Evolutionary conservation across 139 green algal species (phyloP).

Genomic region (Tetratostichococcus sp.): DNA sequence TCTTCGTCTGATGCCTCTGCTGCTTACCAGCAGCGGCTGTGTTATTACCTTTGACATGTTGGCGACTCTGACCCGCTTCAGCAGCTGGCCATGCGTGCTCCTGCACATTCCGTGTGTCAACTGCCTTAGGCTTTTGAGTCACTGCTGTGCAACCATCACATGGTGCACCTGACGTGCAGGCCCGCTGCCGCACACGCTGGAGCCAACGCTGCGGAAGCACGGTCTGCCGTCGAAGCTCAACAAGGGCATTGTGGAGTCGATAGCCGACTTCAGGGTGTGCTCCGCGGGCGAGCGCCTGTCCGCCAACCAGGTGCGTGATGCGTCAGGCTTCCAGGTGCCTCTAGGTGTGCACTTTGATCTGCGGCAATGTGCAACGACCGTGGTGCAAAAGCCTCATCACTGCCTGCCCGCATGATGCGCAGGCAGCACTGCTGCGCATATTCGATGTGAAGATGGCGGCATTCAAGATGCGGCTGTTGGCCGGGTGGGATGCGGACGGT

Average conservation of each 20-base stretch:
- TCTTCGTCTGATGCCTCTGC: too few relatives aligned
- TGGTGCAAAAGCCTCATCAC: too few relatives aligned
- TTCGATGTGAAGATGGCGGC: conserved; percentile 84
- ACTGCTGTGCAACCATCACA: too few relatives aligned
- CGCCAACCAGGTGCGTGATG: conserved; percentile 46
- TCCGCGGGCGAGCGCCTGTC: conserved; percentile 66
- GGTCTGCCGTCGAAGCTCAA: conserved; percentile 90
- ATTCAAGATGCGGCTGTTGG: conserved; percentile 71
- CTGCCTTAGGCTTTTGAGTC: too few relatives aligned
- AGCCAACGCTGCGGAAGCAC: conserved; percentile 86
- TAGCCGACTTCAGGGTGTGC: conserved; percentile 78
- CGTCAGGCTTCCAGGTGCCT: too few relatives aligned
- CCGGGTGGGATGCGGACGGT: conserved; percentile 42
- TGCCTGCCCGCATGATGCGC: background rate
- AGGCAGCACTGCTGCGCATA: conserved; percentile 72
- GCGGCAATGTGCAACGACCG: too few relatives aligned
- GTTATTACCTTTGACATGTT: too few relatives aligned
- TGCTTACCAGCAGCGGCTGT: too few relatives aligned
- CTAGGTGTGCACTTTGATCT: too few relatives aligned
- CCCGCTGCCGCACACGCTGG: conserved; percentile 89
- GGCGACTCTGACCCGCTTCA: too few relatives aligned
- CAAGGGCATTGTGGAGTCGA: conserved; percentile 87
- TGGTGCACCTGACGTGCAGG: conserved; percentile 4
- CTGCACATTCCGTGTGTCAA: too few relatives aligned
- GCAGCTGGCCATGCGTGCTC: too few relatives aligned